Evolutionary conservation across 805 yeast genomes (phyloP).

Genomic region (Zygosaccharomyces kombuchaensis): DNA sequence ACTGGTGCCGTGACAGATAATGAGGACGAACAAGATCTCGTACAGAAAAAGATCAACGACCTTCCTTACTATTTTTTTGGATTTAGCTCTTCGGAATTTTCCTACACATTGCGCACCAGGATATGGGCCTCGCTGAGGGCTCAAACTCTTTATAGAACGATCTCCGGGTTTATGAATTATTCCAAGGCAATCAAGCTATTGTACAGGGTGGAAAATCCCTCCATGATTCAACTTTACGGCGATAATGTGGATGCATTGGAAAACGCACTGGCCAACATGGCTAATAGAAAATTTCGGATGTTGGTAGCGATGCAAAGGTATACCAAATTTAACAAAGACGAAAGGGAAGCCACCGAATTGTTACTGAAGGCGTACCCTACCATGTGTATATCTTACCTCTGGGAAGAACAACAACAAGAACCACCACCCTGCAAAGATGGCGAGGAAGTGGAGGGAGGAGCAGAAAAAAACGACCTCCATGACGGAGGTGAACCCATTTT

Average conservation of each 20-base stretch:
- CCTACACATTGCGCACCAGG: constrained; percentile 64
- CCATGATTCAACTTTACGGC: constrained; percentile 42
- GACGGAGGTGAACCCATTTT: constrained; percentile 31
- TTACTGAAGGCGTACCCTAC: constrained; percentile 72
- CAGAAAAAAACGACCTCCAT: neutral
- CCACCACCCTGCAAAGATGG: neutral
- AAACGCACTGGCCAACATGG: constrained; percentile 64
- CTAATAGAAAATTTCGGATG: constrained; percentile 73
- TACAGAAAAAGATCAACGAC: constrained; percentile 48
- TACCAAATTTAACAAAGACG: constrained; percentile 58
- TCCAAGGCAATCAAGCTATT: constrained; percentile 65
- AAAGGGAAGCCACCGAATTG: constrained; percentile 61
- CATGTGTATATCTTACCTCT: constrained; percentile 51
- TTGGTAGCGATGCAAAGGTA: constrained; percentile 86
- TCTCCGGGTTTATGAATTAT: constrained; percentile 81
- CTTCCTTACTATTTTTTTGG: constrained; percentile 71
- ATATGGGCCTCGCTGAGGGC: constrained; percentile 84
- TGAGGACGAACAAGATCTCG: constrained; percentile 19
- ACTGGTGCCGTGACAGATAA: neutral
- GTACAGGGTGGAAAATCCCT: constrained; percentile 61
- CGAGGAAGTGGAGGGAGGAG: neutral
- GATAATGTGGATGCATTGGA: constrained; percentile 54
- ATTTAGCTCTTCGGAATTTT: constrained; percentile 61
- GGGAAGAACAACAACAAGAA: constrained; percentile 37
- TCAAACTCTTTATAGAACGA: constrained; percentile 78